These are phyloP conservation scores for Vinca major DNA, from an alignment of 305 asterid species.

Conservation along the genomic window DNA sequence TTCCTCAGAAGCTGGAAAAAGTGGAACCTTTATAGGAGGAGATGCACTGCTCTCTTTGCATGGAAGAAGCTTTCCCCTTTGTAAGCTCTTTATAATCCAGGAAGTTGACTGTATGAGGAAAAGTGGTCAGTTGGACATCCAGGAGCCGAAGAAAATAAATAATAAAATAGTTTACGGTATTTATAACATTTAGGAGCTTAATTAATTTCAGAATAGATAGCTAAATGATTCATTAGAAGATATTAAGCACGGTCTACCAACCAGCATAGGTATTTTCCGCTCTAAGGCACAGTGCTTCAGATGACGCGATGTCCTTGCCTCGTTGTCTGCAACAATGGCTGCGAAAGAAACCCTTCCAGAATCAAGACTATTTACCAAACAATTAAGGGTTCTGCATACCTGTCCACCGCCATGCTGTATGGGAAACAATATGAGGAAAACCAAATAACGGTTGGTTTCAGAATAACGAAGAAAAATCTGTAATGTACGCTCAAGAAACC, in stretches of 20 bases:
- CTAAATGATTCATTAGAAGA: neutral
- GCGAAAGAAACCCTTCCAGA: constrained; percentile 44
- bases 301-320: constrained; percentile 53
- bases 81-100: constrained; percentile 70
- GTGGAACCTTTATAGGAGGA: constrained; percentile 28
- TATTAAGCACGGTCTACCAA: constrained; percentile 20
- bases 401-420: constrained; percentile 75
- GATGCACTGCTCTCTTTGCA: constrained; percentile 31
- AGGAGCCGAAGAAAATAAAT: neutral
- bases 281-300: constrained; percentile 65
- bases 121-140: neutral
- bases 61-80: constrained; percentile 50
- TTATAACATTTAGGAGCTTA: neutral
- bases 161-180: neutral
- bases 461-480: constrained; percentile 1
- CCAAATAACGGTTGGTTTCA: neutral
- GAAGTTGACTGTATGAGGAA: constrained; percentile 46
- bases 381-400: constrained; percentile 57
- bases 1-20: constrained; percentile 28
- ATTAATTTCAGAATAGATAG: neutral
- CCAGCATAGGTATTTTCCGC: constrained; percentile 50
- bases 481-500: neutral
- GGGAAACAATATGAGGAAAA: constrained; percentile 14
- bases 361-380: constrained; percentile 50
- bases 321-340: constrained; percentile 48